A percentile compares a stretch with the other conserved stretches of the same genome.
Conservation (phyloP, 2,329 filamentous ascomycete genomes). For the Sporothrix brasiliensis region DNA sequence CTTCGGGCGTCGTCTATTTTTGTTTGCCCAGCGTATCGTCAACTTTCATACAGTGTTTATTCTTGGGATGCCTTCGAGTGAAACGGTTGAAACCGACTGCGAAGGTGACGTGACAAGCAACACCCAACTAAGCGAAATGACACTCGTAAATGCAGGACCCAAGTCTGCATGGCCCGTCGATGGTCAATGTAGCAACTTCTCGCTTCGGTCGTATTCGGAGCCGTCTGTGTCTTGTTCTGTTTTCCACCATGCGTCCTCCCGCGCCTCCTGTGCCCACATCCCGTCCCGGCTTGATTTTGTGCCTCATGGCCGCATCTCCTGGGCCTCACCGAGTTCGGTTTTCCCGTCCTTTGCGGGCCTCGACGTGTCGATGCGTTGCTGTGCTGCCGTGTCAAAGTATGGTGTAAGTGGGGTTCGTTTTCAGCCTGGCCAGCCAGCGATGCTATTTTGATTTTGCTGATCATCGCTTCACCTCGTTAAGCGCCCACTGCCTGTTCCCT, state of each 20-base stretch:
- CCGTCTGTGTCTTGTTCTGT: neutral
- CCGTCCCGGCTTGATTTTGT: conserved; percentile 14
- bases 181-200: neutral
- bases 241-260: neutral
- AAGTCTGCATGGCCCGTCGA: no score
- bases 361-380: neutral
- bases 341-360: neutral
- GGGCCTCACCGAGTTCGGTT: conserved; percentile 3
- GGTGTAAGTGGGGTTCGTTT: neutral
- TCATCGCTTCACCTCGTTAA: neutral
- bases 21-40: no score
- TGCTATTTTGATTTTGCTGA: neutral
- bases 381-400: neutral
- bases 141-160: no score
- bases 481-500: neutral
- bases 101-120: no score
- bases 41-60: no score
- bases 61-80: no score
- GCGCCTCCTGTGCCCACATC: neutral
- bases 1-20: no score
- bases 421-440: neutral
- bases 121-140: no score
- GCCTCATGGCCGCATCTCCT: conserved; percentile 8
- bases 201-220: neutral
- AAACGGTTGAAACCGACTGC: no score